These are phyloP conservation scores for Venturia oleaginea DNA, from an alignment of 2,329 filamentous ascomycete species.

Conservation along the genomic window DNA sequence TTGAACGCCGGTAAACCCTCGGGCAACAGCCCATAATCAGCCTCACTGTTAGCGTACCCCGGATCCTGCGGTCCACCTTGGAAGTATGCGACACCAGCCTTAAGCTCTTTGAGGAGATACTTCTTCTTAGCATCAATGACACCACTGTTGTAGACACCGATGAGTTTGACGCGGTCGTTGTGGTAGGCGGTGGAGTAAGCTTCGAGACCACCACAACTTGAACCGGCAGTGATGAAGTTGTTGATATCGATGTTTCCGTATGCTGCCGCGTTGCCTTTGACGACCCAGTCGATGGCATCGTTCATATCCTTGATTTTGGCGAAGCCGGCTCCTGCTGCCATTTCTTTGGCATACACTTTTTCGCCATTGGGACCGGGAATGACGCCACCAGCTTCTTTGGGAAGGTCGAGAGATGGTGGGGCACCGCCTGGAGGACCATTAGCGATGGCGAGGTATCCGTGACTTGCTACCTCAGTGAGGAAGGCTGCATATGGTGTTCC, in stretches of 20 bases:
- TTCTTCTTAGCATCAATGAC: conserved; percentile 3
- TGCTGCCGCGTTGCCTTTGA: conserved; percentile 10
- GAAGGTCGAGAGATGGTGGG: not conserved
- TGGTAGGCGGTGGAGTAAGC: conserved; percentile 10
- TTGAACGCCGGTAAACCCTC: not conserved
- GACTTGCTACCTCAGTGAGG: conserved; percentile 12
- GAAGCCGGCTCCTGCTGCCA: not conserved
- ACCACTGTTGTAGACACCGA: conserved; percentile 8
- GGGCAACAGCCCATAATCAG: conserved; percentile 6
- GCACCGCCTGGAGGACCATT: conserved; percentile 9
- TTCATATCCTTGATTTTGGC: conserved; percentile 12
- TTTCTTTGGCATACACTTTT: not conserved
- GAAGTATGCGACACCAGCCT: conserved; percentile 9
- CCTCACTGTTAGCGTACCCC: conserved; percentile 5
- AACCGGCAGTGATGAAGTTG: conserved; percentile 8
- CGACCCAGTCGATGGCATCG: conserved; percentile 13
- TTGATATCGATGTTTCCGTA: conserved; percentile 11
- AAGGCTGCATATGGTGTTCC: conserved; percentile 12
- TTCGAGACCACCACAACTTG: conserved; percentile 13
- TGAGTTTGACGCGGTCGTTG: conserved; percentile 11
- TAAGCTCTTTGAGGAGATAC: conserved; percentile 11
- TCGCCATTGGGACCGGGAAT: conserved; percentile 2
- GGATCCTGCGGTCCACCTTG: conserved; percentile 10
- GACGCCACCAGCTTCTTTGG: not conserved
- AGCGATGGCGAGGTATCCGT: conserved; percentile 15